Evolutionary conservation across 305 asterid species (phyloP).

Genomic region (Coffea humblotiana): DNA sequence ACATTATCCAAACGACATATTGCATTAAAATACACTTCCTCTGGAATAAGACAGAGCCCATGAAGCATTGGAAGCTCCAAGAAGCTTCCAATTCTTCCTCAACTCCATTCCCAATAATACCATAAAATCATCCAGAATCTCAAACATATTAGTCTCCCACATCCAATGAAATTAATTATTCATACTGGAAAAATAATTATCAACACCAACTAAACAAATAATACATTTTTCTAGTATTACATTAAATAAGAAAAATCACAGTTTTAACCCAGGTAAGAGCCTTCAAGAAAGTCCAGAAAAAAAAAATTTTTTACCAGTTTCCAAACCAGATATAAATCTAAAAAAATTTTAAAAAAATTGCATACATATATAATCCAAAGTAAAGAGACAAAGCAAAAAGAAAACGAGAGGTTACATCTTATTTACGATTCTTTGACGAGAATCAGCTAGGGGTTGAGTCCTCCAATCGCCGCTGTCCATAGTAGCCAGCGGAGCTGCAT

Average conservation of each 20-base stretch:
- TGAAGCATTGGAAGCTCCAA: background rate
- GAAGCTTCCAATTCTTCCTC: background rate
- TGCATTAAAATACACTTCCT: background rate
- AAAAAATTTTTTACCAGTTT: background rate
- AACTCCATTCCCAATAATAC: background rate
- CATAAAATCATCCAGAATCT: too few species aligned
- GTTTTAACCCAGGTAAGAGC: background rate
- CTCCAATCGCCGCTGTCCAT: slow-evolving; percentile 77
- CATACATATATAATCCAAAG: too few species aligned
- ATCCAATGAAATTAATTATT: background rate
- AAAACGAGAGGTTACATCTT: slow-evolving; percentile 45
- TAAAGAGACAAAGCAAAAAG: background rate
- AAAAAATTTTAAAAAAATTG: too few species aligned
- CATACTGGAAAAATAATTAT: background rate
- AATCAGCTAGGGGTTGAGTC: slow-evolving; percentile 55
- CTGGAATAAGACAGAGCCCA: background rate
- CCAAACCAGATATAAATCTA: background rate
- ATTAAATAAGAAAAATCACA: background rate
- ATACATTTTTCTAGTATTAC: background rate
- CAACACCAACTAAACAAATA: background rate
- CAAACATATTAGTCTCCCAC: background rate
- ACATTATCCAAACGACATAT: background rate
- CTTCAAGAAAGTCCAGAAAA: background rate
- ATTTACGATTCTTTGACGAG: slow-evolving; percentile 73
- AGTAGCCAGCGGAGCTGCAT: slow-evolving; percentile 27